Percentiles rank a stretch among this genome's conserved stretches.
These are phyloP conservation scores for Tulasnella sp. DNA, from an alignment of 768 basidiomycete genomes.

Conservation along the genomic window DNA sequence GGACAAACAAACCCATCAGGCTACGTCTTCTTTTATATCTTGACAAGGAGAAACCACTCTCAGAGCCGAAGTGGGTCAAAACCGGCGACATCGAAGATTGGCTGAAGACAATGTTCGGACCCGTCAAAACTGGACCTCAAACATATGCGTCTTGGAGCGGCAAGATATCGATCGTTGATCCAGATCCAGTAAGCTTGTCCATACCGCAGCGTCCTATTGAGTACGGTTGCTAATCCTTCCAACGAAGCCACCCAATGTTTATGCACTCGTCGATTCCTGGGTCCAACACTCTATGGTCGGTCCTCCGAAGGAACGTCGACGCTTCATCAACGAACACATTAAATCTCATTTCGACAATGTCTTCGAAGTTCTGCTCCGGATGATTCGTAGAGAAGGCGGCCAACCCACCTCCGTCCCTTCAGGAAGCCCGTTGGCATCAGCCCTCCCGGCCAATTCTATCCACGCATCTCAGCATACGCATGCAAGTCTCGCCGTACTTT, in stretches of 20 bases:
- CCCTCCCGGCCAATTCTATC: constrained; percentile 57
- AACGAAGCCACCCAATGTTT: constrained; percentile 75
- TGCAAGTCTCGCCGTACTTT: constrained; percentile 84
- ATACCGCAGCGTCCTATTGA: neutral
- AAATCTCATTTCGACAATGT: constrained; percentile 68
- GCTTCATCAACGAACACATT: constrained; percentile 84
- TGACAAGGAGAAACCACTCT: constrained; percentile 78
- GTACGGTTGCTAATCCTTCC: constrained; percentile 9
- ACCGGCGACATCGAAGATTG: constrained; percentile 91
- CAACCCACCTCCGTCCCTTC: constrained; percentile 45
- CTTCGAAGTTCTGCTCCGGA: constrained; percentile 82
- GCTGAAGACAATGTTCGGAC: constrained; percentile 75
- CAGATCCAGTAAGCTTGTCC: constrained; percentile 66
- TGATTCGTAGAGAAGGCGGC: constrained; percentile 68
- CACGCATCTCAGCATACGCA: constrained; percentile 88
- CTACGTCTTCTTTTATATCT: constrained; percentile 65
- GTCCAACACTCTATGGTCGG: constrained; percentile 73
- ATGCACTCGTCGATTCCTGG: constrained; percentile 86
- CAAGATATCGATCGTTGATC: constrained; percentile 84
- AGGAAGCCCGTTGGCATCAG: neutral
- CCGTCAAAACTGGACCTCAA: constrained; percentile 12
- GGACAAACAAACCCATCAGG: constrained; percentile 20
- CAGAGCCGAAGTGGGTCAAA: constrained; percentile 95
- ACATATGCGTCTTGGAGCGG: constrained; percentile 58
- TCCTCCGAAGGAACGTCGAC: constrained; percentile 59